A percentile compares a stretch with the other conserved stretches of the same genome.
phyloP scores from a whole-genome alignment of 106 monocot species.

The Alisma plantagoaquatica region DNA sequence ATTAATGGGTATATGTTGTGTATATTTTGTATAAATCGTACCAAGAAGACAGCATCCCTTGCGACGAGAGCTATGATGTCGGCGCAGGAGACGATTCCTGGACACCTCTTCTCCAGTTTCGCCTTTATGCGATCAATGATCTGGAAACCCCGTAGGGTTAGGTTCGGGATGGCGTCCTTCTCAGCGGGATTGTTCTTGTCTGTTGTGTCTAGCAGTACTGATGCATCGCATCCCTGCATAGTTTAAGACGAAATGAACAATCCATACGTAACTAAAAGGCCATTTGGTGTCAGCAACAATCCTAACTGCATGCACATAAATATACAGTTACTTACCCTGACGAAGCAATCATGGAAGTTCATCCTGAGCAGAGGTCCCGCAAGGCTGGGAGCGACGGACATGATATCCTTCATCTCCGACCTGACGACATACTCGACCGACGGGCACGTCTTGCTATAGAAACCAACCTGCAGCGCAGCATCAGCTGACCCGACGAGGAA shows the following conservation, averaged over 20 bases:
- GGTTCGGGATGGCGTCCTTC: constrained; percentile 51
- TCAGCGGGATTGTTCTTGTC: constrained; percentile 33
- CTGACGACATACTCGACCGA: constrained; percentile 6
- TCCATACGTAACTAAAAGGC: background rate
- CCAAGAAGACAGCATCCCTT: constrained; percentile 32
- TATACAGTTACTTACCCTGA: constrained; percentile 2
- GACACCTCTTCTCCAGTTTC: constrained; percentile 36
- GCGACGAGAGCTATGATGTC: constrained; percentile 58
- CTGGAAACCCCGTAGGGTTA: constrained; percentile 36
- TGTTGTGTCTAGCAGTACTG: constrained; percentile 49
- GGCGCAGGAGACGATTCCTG: constrained; percentile 44
- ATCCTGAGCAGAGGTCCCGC: constrained; percentile 8
- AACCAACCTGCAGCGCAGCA: background rate
- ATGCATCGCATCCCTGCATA: constrained; percentile 68
- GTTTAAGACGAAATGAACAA: background rate
- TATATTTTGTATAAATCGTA: background rate
- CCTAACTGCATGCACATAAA: background rate
- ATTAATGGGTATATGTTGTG: background rate
- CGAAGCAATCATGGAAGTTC: constrained; percentile 10
- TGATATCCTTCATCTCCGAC: background rate
- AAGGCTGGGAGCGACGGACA: constrained; percentile 1
- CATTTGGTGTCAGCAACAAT: background rate
- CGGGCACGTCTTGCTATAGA: constrained; percentile 10
- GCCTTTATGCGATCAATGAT: constrained; percentile 43
- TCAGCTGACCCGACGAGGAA: too few relatives aligned